Conservation (phyloP, 371 early-diverging fungal genomes). For the Parasitella parasitica region DNA sequence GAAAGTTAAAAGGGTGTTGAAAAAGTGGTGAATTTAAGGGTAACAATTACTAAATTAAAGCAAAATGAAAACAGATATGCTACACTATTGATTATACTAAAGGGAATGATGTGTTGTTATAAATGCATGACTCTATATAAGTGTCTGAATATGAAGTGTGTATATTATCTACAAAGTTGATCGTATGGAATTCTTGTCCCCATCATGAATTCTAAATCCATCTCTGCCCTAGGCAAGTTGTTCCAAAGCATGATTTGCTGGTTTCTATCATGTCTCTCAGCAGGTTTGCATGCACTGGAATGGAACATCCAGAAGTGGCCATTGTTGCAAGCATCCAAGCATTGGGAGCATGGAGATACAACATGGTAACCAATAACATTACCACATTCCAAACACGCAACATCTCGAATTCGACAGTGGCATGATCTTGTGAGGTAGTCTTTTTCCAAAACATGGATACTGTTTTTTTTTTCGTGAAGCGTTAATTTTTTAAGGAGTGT, state of each 20-base stretch:
- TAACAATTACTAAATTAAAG: no score
- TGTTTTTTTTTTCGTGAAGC: slow-evolving; percentile 23
- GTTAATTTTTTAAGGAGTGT: background rate
- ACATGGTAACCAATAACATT: slow-evolving; percentile 96
- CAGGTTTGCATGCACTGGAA: slow-evolving; percentile 71
- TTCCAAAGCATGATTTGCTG: slow-evolving; percentile 47
- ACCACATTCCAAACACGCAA: slow-evolving; percentile 93
- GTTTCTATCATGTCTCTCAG: slow-evolving; percentile 46
- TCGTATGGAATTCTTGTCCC: slow-evolving; percentile 21
- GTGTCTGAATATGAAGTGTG: background rate
- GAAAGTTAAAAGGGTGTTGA: no score
- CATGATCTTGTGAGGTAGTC: slow-evolving; percentile 94
- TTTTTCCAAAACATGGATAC: slow-evolving; percentile 85
- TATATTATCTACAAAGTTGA: slow-evolving; percentile 23
- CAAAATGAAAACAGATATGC: background rate
- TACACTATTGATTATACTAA: background rate
- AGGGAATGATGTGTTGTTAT: background rate
- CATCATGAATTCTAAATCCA: slow-evolving; percentile 35
- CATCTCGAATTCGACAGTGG: slow-evolving; percentile 90
- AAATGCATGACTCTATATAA: background rate
- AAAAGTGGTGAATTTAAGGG: no score
- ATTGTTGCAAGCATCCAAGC: slow-evolving; percentile 91
- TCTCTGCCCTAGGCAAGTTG: slow-evolving; percentile 50
- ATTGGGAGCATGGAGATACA: slow-evolving; percentile 90
- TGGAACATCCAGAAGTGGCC: slow-evolving; percentile 99